Evolutionary conservation across 2,329 filamentous ascomycete genomes (phyloP), one percentile per base, ranked within the genome.

Genomic region (Penicillium psychrosexuale): DNA sequence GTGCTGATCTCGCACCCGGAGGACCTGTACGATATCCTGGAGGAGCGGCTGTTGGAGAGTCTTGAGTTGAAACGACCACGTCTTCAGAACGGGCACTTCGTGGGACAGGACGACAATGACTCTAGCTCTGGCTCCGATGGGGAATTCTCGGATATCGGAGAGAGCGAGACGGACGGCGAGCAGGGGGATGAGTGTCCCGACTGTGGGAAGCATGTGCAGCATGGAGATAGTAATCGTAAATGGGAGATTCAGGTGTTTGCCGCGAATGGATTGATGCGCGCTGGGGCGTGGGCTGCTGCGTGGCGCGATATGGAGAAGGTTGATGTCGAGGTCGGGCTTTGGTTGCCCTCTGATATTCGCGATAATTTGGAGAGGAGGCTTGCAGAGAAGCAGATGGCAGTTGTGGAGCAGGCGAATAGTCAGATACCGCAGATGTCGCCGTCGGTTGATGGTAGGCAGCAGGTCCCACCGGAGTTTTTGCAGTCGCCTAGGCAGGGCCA

Each of bases 221-320:
- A 79, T 67, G 55, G 68, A 58, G 77, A 66, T 69, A 78, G 47
- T 66, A 81, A 71, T 70, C 82, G 61, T 71, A 84, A 75, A 75
- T 87, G 69, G 76, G 79, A 73, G 72, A 79, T 97, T 70, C 94
- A 91, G 68, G 87, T 97, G 1, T 99, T 93, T 67, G 94, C 94
- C 0, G 93, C 91, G 49, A 99, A 97, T 72, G 94, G 94, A 0
- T 77, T 97, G 45, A 96, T 99, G 90, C 84, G 86, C 55, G 87
- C 90, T 5, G 91, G 91, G 0, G 93, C 94, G 0, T 99, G 94
- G 94, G 84, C 84, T 5, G 92, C 92, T 2, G 93, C 90, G 55
- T 99, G 93, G 93, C 89, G 85, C 63, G 93, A 97, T 73, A 99
- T 99, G 94, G 94, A 99, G 75, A 84, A 93, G n/a, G 90, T 97